phyloP scores from a whole-genome alignment of 768 basidiomycete species.

The Gyrodon lividus region DNA sequence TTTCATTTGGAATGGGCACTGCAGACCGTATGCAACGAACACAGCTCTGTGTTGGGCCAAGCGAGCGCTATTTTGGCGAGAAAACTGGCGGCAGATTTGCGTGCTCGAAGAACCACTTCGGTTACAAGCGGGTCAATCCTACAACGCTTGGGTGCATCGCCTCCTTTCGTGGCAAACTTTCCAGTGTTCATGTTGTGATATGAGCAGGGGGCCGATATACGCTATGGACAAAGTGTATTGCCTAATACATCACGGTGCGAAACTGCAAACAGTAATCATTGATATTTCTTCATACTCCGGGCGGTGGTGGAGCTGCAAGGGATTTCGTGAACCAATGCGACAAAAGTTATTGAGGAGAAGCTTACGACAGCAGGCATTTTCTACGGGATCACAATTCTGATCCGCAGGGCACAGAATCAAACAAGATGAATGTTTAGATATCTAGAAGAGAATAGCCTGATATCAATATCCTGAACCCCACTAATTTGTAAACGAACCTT shows the following conservation, averaged over 20 bases:
- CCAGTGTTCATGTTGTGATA: slow-evolving; percentile 50
- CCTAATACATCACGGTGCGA: slow-evolving; percentile 26
- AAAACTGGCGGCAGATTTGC: slow-evolving; percentile 62
- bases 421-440: slow-evolving; percentile 55
- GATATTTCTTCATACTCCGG: slow-evolving; percentile 41
- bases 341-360: slow-evolving; percentile 14
- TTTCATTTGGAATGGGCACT: slow-evolving; percentile 73
- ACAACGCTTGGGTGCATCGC: slow-evolving; percentile 59
- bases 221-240: slow-evolving; percentile 9
- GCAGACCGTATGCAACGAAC: slow-evolving; percentile 50
- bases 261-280: background rate
- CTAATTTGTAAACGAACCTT: slow-evolving; percentile 39
- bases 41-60: slow-evolving; percentile 55
- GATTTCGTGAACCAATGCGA: slow-evolving; percentile 1
- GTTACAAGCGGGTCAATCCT: slow-evolving; percentile 51
- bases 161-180: slow-evolving; percentile 71
- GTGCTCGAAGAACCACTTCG: slow-evolving; percentile 45
- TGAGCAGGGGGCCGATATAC: slow-evolving; percentile 8
- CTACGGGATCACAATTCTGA: slow-evolving; percentile 60
- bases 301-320: slow-evolving; percentile 44
- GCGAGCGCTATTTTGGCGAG: slow-evolving; percentile 63
- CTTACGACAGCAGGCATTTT: slow-evolving; percentile 83
- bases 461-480: background rate
- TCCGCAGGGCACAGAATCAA: slow-evolving; percentile 72
- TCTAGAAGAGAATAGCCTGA: slow-evolving; percentile 33